Evolutionary conservation across 495 filamentous ascomycete species (phyloP).

Genomic region (Sphaerosporella brunnea): DNA sequence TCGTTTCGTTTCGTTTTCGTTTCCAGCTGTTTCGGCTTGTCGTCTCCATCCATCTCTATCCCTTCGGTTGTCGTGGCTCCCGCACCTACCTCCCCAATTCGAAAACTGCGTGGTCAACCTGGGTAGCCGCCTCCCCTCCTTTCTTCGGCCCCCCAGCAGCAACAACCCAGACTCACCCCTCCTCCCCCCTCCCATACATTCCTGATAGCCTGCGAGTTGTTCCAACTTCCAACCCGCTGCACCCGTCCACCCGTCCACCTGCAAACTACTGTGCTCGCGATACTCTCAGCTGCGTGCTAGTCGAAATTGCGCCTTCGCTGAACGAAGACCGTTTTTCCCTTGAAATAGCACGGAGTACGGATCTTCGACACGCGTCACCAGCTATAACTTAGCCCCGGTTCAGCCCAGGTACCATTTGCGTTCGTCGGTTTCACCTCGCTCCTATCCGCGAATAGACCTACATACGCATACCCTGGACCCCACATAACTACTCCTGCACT

Average conservation of each 20-base stretch:
- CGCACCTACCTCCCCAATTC: no score
- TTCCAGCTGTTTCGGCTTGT: no score
- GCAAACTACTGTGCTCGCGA: not conserved
- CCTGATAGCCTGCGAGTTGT: no score
- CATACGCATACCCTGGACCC: no score
- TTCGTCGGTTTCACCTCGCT: not conserved
- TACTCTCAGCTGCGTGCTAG: not conserved
- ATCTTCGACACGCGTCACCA: not conserved
- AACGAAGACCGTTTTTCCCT: not conserved
- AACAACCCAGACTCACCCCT: not conserved
- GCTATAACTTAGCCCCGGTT: not conserved
- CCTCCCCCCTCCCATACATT: not conserved
- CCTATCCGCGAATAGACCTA: no score
- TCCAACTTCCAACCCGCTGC: not conserved
- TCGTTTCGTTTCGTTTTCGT: no score
- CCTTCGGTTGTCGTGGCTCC: no score
- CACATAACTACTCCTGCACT: not conserved
- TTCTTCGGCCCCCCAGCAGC: not conserved
- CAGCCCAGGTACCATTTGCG: not conserved
- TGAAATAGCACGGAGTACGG: not conserved
- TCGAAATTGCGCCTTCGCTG: not conserved
- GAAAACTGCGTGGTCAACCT: no score
- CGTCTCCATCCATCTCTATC: no score
- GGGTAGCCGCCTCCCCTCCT: not conserved
- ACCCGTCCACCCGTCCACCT: not conserved